Evolutionary conservation across 2,329 filamentous ascomycete genomes (phyloP).

Genomic region (Hysterium pulicare): DNA sequence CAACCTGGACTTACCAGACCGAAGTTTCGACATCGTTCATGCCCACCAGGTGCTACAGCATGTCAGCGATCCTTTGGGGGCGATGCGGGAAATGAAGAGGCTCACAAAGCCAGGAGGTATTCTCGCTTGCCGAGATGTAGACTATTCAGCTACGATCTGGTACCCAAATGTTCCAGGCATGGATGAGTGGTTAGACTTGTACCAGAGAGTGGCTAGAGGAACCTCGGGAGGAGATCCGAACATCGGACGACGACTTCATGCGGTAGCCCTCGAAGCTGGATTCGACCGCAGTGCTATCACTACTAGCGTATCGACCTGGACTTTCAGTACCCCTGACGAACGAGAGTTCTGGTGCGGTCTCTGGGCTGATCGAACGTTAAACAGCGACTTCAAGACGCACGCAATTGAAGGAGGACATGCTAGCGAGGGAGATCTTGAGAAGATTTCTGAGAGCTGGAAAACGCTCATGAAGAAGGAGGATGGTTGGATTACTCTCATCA

Average conservation of each 20-base stretch:
- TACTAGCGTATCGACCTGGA: slow-evolving; percentile 41
- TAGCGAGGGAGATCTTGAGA: slow-evolving; percentile 38
- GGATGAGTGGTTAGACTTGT: slow-evolving; percentile 33
- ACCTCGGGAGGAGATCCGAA: slow-evolving; percentile 30
- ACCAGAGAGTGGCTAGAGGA: slow-evolving; percentile 29
- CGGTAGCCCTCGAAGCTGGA: slow-evolving; percentile 39
- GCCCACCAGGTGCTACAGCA: slow-evolving; percentile 59
- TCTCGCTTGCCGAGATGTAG: slow-evolving; percentile 44
- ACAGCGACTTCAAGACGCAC: slow-evolving; percentile 35
- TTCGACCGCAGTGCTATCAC: slow-evolving; percentile 37
- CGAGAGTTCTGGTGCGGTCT: slow-evolving; percentile 40
- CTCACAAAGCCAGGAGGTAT: slow-evolving; percentile 54
- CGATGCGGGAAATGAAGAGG: slow-evolving; percentile 53
- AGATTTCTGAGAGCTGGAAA: slow-evolving; percentile 38
- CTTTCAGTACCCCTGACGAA: slow-evolving; percentile 38
- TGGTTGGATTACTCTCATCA: slow-evolving; percentile 40
- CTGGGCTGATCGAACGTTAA: slow-evolving; percentile 36
- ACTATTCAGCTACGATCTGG: slow-evolving; percentile 36
- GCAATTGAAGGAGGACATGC: slow-evolving; percentile 37
- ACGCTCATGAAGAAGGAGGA: slow-evolving; percentile 42
- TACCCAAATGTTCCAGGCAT: slow-evolving; percentile 37
- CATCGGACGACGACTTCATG: slow-evolving; percentile 34
- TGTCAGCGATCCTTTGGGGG: slow-evolving; percentile 48
- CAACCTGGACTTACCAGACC: slow-evolving; percentile 43
- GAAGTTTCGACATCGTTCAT: slow-evolving; percentile 58